phyloP scores from a whole-genome alignment of 1,139 yeast species.

The Pichia sp. region DNA sequence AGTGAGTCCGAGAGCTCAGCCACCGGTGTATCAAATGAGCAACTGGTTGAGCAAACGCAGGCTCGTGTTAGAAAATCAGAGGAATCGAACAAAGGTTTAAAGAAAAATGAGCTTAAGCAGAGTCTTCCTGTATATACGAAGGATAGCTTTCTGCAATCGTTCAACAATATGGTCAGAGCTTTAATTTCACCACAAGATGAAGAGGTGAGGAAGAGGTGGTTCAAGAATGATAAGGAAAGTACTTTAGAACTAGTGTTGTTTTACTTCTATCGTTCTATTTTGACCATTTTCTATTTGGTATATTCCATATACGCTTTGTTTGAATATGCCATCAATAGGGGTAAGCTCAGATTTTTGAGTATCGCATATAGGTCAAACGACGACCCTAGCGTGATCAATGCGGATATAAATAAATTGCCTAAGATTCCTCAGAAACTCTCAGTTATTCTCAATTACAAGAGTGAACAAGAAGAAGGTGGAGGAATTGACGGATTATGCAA shows the following conservation, averaged over 20 bases:
- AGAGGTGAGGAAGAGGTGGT: constrained; percentile 15
- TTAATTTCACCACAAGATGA: constrained; percentile 24
- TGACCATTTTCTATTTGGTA: constrained; percentile 50
- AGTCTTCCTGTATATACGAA: constrained; percentile 19
- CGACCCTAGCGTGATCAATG: constrained; percentile 81
- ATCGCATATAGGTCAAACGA: constrained; percentile 75
- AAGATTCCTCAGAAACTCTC: constrained; percentile 79
- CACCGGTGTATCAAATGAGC: constrained; percentile 6
- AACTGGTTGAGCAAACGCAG: constrained; percentile 20
- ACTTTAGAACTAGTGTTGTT: constrained; percentile 19
- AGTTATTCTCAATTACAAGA: constrained; percentile 63
- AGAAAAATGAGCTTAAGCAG: background rate
- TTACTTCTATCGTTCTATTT: constrained; percentile 41
- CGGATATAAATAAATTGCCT: constrained; percentile 65
- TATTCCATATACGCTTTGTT: constrained; percentile 53
- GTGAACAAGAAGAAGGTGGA: constrained; percentile 80
- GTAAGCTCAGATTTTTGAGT: constrained; percentile 54
- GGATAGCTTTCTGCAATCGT: constrained; percentile 18
- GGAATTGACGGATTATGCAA: constrained; percentile 79
- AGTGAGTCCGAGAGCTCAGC: background rate
- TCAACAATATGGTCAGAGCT: constrained; percentile 22
- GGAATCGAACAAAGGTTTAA: constrained; percentile 12
- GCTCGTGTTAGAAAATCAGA: constrained; percentile 13
- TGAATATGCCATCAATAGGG: constrained; percentile 50
- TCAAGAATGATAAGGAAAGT: constrained; percentile 6